These are phyloP conservation scores for Sporobolus alterniflorus DNA, from an alignment of 202 grass and related monocot species.

Conservation along the genomic window DNA sequence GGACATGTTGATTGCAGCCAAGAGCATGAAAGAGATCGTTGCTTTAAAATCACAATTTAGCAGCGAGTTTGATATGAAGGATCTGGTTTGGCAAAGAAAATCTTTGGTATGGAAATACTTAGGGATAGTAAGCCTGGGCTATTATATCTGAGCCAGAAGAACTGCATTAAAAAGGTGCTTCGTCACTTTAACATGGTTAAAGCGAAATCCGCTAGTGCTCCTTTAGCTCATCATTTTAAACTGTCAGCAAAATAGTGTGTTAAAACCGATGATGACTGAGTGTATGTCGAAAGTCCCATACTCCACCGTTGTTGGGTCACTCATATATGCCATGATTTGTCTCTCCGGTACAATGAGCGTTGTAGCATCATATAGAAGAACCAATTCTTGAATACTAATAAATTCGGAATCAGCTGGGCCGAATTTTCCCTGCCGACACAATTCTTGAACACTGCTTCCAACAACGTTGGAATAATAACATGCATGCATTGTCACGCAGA, in stretches of 20 bases:
- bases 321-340: not conserved
- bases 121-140: not conserved
- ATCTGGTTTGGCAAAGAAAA: not conserved
- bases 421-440: too few species aligned
- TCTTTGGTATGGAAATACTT: slow-evolving; percentile 8
- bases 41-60: not conserved
- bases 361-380: too few species aligned
- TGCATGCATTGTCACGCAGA: too few species aligned
- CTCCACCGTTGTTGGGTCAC: not conserved
- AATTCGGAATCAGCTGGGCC: too few species aligned
- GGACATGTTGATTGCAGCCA: slow-evolving; percentile 3
- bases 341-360: too few species aligned
- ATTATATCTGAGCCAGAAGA: not conserved
- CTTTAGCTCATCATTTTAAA: not conserved
- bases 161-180: not conserved
- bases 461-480: too few species aligned
- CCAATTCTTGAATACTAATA: too few species aligned
- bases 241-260: not conserved
- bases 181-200: not conserved
- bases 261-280: not conserved
- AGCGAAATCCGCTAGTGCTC: not conserved
- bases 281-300: too few species aligned
- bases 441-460: too few species aligned
- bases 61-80: too few species aligned
- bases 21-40: not conserved